These are phyloP conservation scores for Penicillium coprophilum DNA, from an alignment of 495 filamentous ascomycete genomes.

Conservation along the genomic window DNA sequence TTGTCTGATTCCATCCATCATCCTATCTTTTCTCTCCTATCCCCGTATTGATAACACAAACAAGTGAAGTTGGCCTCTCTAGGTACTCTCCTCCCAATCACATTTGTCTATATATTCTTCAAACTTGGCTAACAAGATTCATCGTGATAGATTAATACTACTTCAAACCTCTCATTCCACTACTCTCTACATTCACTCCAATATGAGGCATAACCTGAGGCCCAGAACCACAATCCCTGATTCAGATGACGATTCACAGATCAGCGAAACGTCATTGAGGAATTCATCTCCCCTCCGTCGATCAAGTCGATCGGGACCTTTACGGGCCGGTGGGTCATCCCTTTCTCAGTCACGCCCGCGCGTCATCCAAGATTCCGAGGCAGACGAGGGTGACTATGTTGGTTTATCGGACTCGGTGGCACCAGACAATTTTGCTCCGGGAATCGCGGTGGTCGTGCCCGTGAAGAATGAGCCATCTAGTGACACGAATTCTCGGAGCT, in stretches of 20 bases:
- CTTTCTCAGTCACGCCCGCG: constrained; percentile 17
- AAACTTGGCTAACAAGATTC: neutral
- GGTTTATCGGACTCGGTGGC: constrained; percentile 3
- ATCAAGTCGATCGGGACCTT: constrained; percentile 27
- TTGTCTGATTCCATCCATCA: neutral
- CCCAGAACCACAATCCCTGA: constrained; percentile 20
- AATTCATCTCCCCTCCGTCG: constrained; percentile 21
- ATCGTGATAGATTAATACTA: neutral
- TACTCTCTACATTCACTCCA: neutral
- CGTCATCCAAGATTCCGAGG: constrained; percentile 29
- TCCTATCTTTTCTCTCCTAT: neutral
- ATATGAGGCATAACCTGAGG: constrained; percentile 19
- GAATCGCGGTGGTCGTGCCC: constrained; percentile 45
- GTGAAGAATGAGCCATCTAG: constrained; percentile 25
- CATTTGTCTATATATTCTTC: neutral
- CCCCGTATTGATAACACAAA: neutral
- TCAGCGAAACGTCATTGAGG: constrained; percentile 21
- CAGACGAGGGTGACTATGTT: constrained; percentile 20
- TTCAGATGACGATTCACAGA: constrained; percentile 25
- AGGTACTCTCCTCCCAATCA: neutral
- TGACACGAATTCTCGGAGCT: constrained; percentile 24
- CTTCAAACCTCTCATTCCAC: neutral
- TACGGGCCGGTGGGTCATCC: constrained; percentile 27
- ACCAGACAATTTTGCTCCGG: neutral
- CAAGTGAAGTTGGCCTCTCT: neutral